phyloP scores from a whole-genome alignment of 169 alveolate genomes.

The Cryptosporidium xiaoi region DNA sequence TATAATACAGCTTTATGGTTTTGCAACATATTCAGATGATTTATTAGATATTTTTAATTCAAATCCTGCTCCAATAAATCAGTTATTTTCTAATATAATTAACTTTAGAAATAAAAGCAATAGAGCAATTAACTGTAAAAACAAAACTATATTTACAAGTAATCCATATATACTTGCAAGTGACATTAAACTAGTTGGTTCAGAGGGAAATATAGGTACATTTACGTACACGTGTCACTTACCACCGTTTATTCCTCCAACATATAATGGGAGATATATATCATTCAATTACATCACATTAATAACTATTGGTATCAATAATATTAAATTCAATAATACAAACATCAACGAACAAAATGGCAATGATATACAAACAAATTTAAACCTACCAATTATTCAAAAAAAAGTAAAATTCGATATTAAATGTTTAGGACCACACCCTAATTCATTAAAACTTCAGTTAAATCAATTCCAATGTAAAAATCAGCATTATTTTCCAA shows the following conservation, averaged over 20 bases:
- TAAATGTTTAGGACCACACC: constrained; percentile 59
- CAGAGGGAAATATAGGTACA: constrained; percentile 38
- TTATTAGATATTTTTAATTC: neutral
- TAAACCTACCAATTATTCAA: constrained; percentile 10
- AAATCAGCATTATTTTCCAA: constrained; percentile 15
- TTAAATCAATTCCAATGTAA: constrained; percentile 7
- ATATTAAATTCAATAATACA: neutral
- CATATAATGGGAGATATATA: constrained; percentile 26
- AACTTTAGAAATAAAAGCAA: constrained; percentile 1
- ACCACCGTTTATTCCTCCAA: constrained; percentile 70
- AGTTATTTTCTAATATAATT: constrained; percentile 16
- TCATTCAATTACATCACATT: constrained; percentile 24
- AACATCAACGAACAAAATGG: neutral
- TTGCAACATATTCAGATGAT: constrained; percentile 30
- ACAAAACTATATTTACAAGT: constrained; percentile 48
- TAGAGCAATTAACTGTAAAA: constrained; percentile 1
- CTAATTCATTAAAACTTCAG: constrained; percentile 13
- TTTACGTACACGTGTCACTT: constrained; percentile 34
- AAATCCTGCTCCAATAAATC: neutral
- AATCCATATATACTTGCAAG: constrained; percentile 58
- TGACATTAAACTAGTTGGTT: constrained; percentile 7
- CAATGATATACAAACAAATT: neutral
- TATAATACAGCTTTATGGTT: constrained; percentile 53
- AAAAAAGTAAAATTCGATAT: constrained; percentile 47
- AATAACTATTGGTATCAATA: constrained; percentile 52